Base-by-base conservation (phyloP, 2,329 filamentous ascomycete species). In the Claviceps africana region DNA sequence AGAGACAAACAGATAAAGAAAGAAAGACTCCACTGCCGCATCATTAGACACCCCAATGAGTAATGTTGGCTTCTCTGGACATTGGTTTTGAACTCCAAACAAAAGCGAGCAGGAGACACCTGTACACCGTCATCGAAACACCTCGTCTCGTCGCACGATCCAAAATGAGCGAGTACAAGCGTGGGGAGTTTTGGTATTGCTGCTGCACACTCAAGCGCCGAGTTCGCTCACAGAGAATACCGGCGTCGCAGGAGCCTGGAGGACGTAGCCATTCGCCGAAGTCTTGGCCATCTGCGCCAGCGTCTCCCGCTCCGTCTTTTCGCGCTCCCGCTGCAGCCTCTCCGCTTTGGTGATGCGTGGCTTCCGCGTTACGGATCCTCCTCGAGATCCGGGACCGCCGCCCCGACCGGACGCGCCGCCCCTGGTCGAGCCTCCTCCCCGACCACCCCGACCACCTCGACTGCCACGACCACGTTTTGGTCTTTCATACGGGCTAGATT, bases 301-400 rank as follows among this genome's bases (percentile, higher is more conserved):
- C 53, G 61, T 70, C 65, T 90, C 86, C 43, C 85, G 76, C 57
- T 89, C 85, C 7, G 82, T 75, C 70, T 93, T 93, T 66, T 94
- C 88, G 45, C 80, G 78, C 61, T 94, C 88, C 67, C 88, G 82
- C 62, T 84, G 80, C 55, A 86, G 84, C 60, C 88, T 86, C 63
- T 91, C 86, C 39, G 86, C 85, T 65, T 95, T 95, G 40, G 86
- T 93, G 58, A 88, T 83, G 43, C 90, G 83, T 50, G 88, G 87
- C 67, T 94, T 94, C 59, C 89, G 78, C 21, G 84, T 79, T 1
- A 84, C 82, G 11, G 79, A 75, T 45, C 86, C 86, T 50, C 86
- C 86, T 43, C 88, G 78, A 37, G 86, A 87, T n/a, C 85, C 84
- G 10, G 84, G 81, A 6, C 75, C 75, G 35, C 73, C 73, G 22